These are phyloP conservation scores for Yamagishiella unicocca DNA, from an alignment of 139 green algal genomes.

Conservation along the genomic window DNA sequence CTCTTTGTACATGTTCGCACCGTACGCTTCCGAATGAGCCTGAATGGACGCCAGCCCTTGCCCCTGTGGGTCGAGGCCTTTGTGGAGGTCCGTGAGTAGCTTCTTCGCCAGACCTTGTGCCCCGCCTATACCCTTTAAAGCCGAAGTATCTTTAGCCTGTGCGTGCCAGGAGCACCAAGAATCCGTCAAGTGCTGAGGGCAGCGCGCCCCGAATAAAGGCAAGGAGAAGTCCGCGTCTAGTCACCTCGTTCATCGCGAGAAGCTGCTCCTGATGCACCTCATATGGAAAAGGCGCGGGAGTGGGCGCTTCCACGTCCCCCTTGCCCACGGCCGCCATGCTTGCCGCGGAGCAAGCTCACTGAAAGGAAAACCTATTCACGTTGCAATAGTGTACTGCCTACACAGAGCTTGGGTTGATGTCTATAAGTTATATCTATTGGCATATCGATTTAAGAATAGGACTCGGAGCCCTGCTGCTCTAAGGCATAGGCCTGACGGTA, in stretches of 20 bases:
- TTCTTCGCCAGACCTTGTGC: constrained; percentile 68
- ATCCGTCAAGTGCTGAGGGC: not conserved
- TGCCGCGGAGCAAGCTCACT: not conserved
- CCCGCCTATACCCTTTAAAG: constrained; percentile 66
- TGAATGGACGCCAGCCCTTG: constrained; percentile 47
- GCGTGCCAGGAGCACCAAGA: not conserved
- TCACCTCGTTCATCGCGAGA: constrained; percentile 55
- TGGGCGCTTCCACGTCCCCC: constrained; percentile 18
- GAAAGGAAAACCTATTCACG: no score
- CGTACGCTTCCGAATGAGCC: constrained; percentile 64
- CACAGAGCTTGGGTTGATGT: no score
- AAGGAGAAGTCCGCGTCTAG: not conserved
- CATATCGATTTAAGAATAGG: no score
- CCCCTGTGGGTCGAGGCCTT: constrained; percentile 59
- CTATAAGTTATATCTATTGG: no score
- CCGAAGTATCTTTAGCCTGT: constrained; percentile 80
- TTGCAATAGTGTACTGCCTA: no score
- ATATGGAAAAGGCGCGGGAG: constrained; percentile 44
- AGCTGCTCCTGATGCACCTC: constrained; percentile 42
- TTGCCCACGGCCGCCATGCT: constrained; percentile 29
- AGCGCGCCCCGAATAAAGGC: no score
- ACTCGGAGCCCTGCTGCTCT: no score
- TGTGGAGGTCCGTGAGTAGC: constrained; percentile 58
- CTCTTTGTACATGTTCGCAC: constrained; percentile 74
- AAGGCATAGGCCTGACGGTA: no score